Conservation (phyloP, 345 rosid species). For the Eucalyptus albens region DNA sequence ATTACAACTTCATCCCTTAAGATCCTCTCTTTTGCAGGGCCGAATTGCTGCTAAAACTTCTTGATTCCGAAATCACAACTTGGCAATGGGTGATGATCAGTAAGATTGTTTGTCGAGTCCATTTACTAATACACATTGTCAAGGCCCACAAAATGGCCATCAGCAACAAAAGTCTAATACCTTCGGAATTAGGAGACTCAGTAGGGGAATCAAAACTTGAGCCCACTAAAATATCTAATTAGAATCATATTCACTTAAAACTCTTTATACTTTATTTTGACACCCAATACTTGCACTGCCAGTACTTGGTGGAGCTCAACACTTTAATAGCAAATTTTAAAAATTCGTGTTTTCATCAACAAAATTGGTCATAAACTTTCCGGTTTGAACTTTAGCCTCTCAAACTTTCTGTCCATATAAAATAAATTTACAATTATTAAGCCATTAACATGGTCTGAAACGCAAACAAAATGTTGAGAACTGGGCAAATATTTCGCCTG, state of each 20-base stretch:
- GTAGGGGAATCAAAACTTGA: not conserved
- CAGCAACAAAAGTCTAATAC: not conserved
- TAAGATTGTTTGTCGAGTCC: not conserved
- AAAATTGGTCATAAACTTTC: too few species aligned
- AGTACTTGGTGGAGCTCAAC: rapidly evolving
- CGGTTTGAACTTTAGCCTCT: not conserved
- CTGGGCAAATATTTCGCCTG: not conserved
- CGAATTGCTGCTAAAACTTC: not conserved
- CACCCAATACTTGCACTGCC: too few species aligned
- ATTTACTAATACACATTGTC: not conserved
- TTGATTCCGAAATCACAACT: not conserved
- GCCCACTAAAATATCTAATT: not conserved
- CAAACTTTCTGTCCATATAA: not conserved
- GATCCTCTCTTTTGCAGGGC: not conserved
- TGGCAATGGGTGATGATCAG: not conserved
- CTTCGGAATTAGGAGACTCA: not conserved
- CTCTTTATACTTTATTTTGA: not conserved
- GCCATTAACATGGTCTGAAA: not conserved
- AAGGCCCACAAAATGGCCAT: not conserved
- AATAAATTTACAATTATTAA: not conserved
- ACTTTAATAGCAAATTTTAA: too few species aligned
- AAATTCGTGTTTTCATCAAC: too few species aligned
- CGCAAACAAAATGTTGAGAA: not conserved
- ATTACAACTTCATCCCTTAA: too few species aligned
- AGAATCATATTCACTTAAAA: not conserved